phyloP scores from a whole-genome alignment of 2,329 filamentous ascomycete species.

The Fusarium sp. region DNA sequence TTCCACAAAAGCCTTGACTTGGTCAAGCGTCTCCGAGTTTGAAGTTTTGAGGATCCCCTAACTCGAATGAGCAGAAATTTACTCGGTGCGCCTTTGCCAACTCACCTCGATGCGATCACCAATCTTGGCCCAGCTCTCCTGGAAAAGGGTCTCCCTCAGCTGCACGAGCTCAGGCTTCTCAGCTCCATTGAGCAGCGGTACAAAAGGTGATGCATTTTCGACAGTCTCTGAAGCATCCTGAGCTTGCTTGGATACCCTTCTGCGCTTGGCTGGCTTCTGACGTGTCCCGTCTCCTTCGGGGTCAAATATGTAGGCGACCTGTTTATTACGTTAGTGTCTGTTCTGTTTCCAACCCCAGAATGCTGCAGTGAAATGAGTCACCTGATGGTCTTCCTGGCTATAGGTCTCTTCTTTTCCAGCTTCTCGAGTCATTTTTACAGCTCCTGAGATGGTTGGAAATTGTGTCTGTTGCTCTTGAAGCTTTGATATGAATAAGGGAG shows the following conservation, averaged over 20 bases:
- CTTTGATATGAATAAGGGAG: conserved; percentile 2
- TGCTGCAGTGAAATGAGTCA: conserved; percentile 30
- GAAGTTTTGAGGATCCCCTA: conserved; percentile 69
- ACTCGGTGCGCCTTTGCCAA: neutral
- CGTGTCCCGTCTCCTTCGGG: conserved; percentile 55
- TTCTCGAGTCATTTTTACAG: conserved; percentile 38
- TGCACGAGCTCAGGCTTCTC: conserved; percentile 61
- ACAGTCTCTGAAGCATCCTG: conserved; percentile 21
- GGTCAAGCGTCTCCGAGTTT: conserved; percentile 68
- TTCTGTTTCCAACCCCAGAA: neutral
- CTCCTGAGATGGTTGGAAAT: neutral
- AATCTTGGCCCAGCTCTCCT: conserved; percentile 71
- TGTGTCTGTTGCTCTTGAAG: conserved; percentile 16
- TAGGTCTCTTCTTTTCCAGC: conserved; percentile 40
- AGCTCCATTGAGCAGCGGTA: conserved; percentile 63
- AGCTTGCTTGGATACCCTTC: conserved; percentile 61
- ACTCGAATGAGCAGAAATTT: conserved; percentile 36
- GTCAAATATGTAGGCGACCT: conserved; percentile 73
- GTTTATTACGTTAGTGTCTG: conserved; percentile 28
- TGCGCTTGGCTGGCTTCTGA: conserved; percentile 63
- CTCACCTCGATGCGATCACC: conserved; percentile 68
- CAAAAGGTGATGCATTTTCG: conserved; percentile 52
- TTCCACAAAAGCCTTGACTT: conserved; percentile 67
- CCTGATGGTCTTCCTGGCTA: conserved; percentile 59
- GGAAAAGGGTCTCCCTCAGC: conserved; percentile 69